Evolutionary conservation across 164 flowering plant species (phyloP).

Genomic region (Macadamia tetraphylla): DNA sequence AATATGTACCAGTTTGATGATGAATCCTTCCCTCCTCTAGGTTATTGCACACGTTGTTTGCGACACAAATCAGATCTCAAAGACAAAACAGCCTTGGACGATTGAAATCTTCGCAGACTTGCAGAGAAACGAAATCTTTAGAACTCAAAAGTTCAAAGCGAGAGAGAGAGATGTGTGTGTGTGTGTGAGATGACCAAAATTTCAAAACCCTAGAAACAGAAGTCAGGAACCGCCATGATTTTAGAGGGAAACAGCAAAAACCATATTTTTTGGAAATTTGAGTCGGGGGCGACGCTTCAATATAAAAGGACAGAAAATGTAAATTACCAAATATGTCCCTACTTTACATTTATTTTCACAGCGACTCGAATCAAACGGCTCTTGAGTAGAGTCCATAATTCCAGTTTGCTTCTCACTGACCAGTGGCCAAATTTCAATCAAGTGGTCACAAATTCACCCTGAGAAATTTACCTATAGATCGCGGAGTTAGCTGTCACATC

Average conservation of each 20-base stretch:
- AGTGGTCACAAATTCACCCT: too few species aligned
- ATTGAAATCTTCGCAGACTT: background rate
- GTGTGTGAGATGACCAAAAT: background rate
- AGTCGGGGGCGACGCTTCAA: background rate
- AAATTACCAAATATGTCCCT: background rate
- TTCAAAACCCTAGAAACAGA: constrained; percentile 8
- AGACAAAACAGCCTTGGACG: background rate
- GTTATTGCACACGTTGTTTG: too few species aligned
- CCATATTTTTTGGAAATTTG: background rate
- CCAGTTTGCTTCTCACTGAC: too few species aligned
- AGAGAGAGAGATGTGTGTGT: too few species aligned
- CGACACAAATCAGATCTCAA: background rate
- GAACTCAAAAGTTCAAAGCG: too few species aligned
- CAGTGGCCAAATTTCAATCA: too few species aligned
- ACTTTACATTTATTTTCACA: too few species aligned
- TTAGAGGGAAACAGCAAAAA: constrained; percentile 7
- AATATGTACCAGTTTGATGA: background rate
- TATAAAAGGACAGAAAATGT: background rate
- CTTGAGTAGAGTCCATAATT: too few species aligned
- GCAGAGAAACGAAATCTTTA: background rate
- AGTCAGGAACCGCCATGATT: constrained; percentile 6
- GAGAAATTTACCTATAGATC: too few species aligned
- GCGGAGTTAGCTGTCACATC: too few species aligned
- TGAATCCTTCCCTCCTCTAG: background rate
- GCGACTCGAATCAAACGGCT: too few species aligned